These are phyloP conservation scores for Sclerotinia subarctica DNA, from an alignment of 2,329 filamentous ascomycete genomes.

Conservation along the genomic window DNA sequence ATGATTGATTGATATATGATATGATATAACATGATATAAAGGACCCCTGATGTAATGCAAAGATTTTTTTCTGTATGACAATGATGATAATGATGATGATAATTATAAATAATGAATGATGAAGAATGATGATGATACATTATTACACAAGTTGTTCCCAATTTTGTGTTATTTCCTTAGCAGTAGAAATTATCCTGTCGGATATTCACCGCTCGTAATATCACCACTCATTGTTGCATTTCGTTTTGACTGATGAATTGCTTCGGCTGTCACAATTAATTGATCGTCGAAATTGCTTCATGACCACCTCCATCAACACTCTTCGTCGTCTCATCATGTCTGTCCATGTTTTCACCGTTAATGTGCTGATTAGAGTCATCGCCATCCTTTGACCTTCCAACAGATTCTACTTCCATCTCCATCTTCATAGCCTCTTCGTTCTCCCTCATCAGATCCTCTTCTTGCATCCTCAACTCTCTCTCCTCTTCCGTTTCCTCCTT, in stretches of 20 bases:
- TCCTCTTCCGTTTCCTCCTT: slow-evolving; percentile 30
- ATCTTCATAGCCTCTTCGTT: slow-evolving; percentile 37
- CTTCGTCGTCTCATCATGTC: not conserved
- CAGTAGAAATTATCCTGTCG: not conserved
- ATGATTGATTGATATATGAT: too few relatives aligned
- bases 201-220: too few relatives aligned
- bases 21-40: not conserved
- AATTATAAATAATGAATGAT: too few relatives aligned
- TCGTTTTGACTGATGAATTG: not conserved
- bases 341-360: not conserved
- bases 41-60: not conserved
- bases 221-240: too few relatives aligned
- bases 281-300: not conserved
- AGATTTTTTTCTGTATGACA: not conserved
- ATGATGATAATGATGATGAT: not conserved
- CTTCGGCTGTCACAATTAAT: not conserved
- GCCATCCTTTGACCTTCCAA: slow-evolving; percentile 41
- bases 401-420: slow-evolving; percentile 59
- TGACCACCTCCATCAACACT: not conserved
- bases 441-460: slow-evolving; percentile 33
- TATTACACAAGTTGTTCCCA: not conserved
- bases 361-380: not conserved
- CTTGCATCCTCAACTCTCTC: slow-evolving; percentile 27
- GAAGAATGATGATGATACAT: not conserved
- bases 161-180: not conserved